Conservation (phyloP, 805 yeast species). For the Kodamaea sagamina region DNA sequence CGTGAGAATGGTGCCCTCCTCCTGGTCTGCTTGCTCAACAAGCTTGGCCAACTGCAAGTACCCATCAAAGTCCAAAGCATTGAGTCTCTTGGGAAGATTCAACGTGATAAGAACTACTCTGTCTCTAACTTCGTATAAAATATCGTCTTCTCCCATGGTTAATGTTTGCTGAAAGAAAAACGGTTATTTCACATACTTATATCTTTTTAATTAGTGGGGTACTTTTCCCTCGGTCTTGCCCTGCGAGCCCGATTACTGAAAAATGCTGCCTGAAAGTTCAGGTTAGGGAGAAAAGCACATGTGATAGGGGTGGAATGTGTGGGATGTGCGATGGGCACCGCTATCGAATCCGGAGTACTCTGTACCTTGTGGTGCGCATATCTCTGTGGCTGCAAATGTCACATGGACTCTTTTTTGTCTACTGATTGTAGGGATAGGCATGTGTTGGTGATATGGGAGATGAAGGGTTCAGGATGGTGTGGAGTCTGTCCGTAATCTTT, state of each 20-base stretch:
- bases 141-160: slow-evolving; percentile 25
- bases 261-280: neutral
- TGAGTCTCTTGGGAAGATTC: slow-evolving; percentile 59
- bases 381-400: slow-evolving; percentile 5
- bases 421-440: neutral
- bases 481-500: no score
- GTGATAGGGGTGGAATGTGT: slow-evolving; percentile 3
- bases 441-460: no score
- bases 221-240: slow-evolving; percentile 13
- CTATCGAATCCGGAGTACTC: no score
- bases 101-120: slow-evolving; percentile 63
- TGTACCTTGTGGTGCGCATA: no score
- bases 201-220: slow-evolving; percentile 9
- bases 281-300: neutral
- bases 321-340: no score
- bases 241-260: neutral
- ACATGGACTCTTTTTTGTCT: neutral
- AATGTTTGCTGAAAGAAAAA: neutral
- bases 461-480: no score
- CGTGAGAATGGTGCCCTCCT: slow-evolving; percentile 63
- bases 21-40: slow-evolving; percentile 62
- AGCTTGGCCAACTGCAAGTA: slow-evolving; percentile 60
- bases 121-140: slow-evolving; percentile 46
- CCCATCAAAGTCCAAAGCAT: slow-evolving; percentile 68
- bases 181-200: neutral